phyloP scores from a whole-genome alignment of 768 basidiomycete genomes.

The Tulasnella sp. region DNA sequence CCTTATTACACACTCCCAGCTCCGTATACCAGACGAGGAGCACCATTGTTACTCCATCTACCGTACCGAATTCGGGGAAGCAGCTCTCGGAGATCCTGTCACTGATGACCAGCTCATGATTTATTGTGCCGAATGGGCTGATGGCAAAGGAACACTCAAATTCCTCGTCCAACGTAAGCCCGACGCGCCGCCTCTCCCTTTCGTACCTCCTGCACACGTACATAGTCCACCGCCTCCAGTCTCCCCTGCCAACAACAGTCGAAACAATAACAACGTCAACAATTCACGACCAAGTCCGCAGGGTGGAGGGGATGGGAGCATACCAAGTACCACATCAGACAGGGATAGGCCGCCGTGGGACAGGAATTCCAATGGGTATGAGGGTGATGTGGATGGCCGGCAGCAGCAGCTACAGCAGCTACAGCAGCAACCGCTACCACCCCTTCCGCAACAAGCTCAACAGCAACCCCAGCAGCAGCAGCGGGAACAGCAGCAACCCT shows the following conservation, averaged over 20 bases:
- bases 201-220: neutral
- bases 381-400: constrained; percentile 8
- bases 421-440: no score
- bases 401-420: neutral
- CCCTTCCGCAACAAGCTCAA: neutral
- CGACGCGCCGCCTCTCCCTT: constrained; percentile 21
- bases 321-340: neutral
- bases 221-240: neutral
- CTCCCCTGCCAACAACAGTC: neutral
- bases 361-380: constrained; percentile 7
- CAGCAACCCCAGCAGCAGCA: neutral
- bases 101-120: constrained; percentile 57
- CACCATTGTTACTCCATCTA: constrained; percentile 67
- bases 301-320: neutral
- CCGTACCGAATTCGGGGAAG: constrained; percentile 76
- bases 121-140: constrained; percentile 61
- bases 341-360: constrained; percentile 12
- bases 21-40: constrained; percentile 77
- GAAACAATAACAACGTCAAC: neutral
- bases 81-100: constrained; percentile 62
- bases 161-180: constrained; percentile 57
- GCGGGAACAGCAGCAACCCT: no score
- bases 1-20: constrained; percentile 30
- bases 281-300: neutral
- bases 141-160: constrained; percentile 70